phyloP scores from a whole-genome alignment of 225 moss, liverwort and hornwort species.

The Marchantia polymorpha region DNA sequence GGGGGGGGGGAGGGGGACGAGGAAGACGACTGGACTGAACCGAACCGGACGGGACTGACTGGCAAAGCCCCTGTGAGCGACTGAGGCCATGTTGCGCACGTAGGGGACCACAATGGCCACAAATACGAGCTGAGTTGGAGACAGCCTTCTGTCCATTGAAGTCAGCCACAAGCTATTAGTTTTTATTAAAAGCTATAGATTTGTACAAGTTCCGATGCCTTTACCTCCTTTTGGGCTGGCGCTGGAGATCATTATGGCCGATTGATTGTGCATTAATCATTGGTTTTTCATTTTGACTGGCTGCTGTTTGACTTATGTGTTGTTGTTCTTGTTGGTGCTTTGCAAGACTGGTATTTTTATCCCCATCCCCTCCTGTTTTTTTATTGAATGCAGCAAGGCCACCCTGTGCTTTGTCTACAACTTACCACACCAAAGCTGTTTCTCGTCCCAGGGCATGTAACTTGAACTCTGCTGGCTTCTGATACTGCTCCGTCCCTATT shows the following conservation, averaged over 20 bases:
- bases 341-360: too few species aligned
- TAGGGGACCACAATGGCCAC: conserved; percentile 19
- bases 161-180: conserved; percentile 1
- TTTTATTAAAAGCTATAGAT: not conserved
- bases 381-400: too few species aligned
- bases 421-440: too few species aligned
- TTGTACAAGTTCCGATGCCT: not conserved
- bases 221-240: not conserved
- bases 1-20: too few species aligned
- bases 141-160: conserved; percentile 13
- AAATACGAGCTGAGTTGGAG: conserved; percentile 12
- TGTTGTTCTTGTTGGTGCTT: too few species aligned
- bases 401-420: too few species aligned
- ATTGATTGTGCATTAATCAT: conserved; percentile 7
- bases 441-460: too few species aligned
- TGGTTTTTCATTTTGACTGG: not conserved
- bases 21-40: too few species aligned
- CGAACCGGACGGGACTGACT: not conserved
- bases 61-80: not conserved
- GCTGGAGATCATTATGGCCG: not conserved
- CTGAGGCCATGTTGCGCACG: conserved; percentile 17
- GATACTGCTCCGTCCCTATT: too few species aligned
- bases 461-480: too few species aligned
- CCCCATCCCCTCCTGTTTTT: too few species aligned
- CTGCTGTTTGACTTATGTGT: not conserved